Conservation (phyloP, 805 yeast genomes). For the Priceomyces haplophilus region DNA sequence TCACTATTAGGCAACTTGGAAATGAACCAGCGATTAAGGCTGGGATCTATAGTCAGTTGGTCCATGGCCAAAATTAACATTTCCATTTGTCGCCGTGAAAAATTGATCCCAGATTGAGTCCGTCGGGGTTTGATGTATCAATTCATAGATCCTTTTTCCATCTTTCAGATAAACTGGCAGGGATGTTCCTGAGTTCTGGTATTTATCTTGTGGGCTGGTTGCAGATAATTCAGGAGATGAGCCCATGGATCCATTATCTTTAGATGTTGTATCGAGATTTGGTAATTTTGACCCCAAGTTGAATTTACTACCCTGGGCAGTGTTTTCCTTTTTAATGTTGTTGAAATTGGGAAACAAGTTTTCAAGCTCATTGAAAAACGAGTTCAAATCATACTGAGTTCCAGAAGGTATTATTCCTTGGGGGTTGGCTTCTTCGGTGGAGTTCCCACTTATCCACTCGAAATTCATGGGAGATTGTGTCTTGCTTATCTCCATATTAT, state of each 20-base stretch:
- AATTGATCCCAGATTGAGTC: constrained; percentile 71
- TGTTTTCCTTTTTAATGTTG: constrained; percentile 7
- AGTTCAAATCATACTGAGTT: constrained; percentile 28
- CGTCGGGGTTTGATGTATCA: constrained; percentile 60
- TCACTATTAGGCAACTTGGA: too few relatives aligned
- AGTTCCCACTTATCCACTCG: constrained; percentile 33
- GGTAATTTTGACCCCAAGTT: neutral
- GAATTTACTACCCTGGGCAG: constrained; percentile 1
- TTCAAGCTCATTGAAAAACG: constrained; percentile 49
- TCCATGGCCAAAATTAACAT: constrained; percentile 2
- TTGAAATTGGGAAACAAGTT: constrained; percentile 24
- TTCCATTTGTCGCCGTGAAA: constrained; percentile 29
- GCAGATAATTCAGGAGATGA: constrained; percentile 16
- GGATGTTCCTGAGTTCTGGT: neutral
- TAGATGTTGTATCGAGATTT: constrained; percentile 7
- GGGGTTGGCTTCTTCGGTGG: neutral
- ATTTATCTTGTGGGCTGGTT: constrained; percentile 1
- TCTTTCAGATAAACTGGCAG: constrained; percentile 35
- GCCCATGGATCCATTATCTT: constrained; percentile 11
- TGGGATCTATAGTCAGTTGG: neutral
- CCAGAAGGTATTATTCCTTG: neutral
- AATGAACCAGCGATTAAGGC: neutral
- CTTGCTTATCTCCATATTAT: neutral
- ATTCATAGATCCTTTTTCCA: constrained; percentile 54
- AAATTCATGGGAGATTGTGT: constrained; percentile 14